A percentile compares a stretch with the other conserved stretches of the same genome.
phyloP scores from a whole-genome alignment of 805 yeast species.

The Wickerhamiella spandovensis region DNA sequence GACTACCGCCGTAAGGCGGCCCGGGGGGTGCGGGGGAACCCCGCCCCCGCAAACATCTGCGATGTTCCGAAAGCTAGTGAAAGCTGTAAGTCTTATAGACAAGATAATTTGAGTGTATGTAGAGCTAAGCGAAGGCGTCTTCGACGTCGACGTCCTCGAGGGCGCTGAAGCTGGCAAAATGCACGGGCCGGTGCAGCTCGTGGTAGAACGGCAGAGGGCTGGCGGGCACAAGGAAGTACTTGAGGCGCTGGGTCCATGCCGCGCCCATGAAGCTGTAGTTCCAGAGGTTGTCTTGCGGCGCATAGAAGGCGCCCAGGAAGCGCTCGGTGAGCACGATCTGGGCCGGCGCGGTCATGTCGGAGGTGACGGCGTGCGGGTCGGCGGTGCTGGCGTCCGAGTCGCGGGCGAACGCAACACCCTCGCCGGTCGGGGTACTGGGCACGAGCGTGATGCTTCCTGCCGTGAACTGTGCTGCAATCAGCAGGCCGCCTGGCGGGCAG shows the following conservation, averaged over 20 bases:
- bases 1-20: too few relatives aligned
- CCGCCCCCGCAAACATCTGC: too few relatives aligned
- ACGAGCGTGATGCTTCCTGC: slow-evolving; percentile 76
- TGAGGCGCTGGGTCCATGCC: slow-evolving; percentile 53
- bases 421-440: slow-evolving; percentile 45
- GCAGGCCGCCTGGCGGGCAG: slow-evolving; percentile 32
- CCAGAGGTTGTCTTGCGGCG: slow-evolving; percentile 80
- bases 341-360: slow-evolving; percentile 32
- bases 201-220: slow-evolving; percentile 73
- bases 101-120: neutral
- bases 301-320: slow-evolving; percentile 69
- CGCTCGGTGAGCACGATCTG: slow-evolving; percentile 66
- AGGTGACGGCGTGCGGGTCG: slow-evolving; percentile 32
- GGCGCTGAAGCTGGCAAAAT: slow-evolving; percentile 63
- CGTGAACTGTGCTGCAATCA: slow-evolving; percentile 55
- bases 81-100: too few relatives aligned
- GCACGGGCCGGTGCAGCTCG: slow-evolving; percentile 78
- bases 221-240: slow-evolving; percentile 56
- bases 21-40: too few relatives aligned
- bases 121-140: slow-evolving; percentile 31
- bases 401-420: slow-evolving; percentile 43
- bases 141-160: slow-evolving; percentile 35
- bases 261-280: slow-evolving; percentile 83
- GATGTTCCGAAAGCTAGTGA: too few relatives aligned
- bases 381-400: slow-evolving; percentile 22